Evolutionary conservation across 2,329 filamentous ascomycete genomes (phyloP), one percentile per base, ranked within the genome.

Genomic region (Nigrospora sphaerica): DNA sequence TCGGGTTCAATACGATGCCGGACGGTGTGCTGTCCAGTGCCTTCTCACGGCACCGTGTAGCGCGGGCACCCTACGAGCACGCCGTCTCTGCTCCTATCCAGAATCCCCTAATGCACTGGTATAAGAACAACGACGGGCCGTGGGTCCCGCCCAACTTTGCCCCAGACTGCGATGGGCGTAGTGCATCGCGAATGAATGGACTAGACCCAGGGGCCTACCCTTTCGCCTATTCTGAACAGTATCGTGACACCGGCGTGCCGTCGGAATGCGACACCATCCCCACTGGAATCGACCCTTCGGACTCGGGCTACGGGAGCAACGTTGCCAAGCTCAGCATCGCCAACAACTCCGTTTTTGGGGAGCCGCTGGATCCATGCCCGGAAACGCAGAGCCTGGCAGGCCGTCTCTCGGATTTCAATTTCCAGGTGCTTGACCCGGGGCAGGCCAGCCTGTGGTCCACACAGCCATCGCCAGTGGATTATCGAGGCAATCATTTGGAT

Each of bases 271-370:
- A 63, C 40, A 71, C 66, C 4, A 44, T 60, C 38, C 55, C 64
- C 11, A 61, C 57, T n/a, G 51, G 52, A 16, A 53, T 51, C n/a
- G 42, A 58, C 14, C 59, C 62, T 14, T 67, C 65, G 3, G 73
- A 77, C 52, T 77, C 74, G 12, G 72, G 71, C 18, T 77, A 77
- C 50, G 71, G 63, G 10, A 69, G 69, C 43, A 65, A 64, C 46
- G 54, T 56, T 18, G 51, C 66, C 6, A 67, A 66, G 19, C 68
- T 60, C 23, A 75, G 73, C 51, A 62, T 69, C 43, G 65, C 65
- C 9, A 71, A 69, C 37, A 61, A 59, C 14, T 77, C 74, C 1
- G 56, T 68, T 35, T 69, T 66, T 50, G 71, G 66, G 2, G 72
- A 75, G 32, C 34, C 54, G 14, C 46, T 57, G 32, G 71, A 74